Conservation (phyloP, 768 basidiomycete genomes). For the Boletus insuetus region DNA sequence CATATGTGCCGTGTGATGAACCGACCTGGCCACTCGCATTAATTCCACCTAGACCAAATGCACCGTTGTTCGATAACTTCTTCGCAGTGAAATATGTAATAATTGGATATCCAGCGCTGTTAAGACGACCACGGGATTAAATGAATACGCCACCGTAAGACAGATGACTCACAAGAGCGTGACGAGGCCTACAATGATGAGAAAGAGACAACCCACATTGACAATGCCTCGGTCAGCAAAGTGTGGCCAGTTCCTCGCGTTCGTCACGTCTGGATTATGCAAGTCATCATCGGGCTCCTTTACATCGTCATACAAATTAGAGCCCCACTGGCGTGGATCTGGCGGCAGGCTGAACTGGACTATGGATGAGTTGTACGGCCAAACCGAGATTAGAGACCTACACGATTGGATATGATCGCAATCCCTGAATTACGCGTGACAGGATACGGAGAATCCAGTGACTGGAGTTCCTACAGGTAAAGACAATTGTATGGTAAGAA, state of each 20-base stretch:
- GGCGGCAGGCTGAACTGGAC: constrained; percentile 59
- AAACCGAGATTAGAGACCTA: constrained; percentile 14
- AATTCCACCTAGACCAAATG: constrained; percentile 66
- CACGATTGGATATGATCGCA: constrained; percentile 43
- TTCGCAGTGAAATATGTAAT: constrained; percentile 36
- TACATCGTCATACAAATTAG: constrained; percentile 50
- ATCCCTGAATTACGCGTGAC: constrained; percentile 36
- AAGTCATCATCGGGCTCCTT: constrained; percentile 70
- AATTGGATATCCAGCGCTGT: constrained; percentile 45
- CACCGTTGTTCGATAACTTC: constrained; percentile 36
- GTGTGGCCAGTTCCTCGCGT: constrained; percentile 35
- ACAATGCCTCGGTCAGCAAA: constrained; percentile 61
- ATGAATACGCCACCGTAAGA: neutral
- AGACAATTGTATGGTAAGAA: neutral
- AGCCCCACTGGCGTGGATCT: constrained; percentile 68
- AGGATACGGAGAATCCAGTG: constrained; percentile 40
- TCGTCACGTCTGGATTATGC: constrained; percentile 56
- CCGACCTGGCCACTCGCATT: constrained; percentile 71
- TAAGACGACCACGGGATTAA: neutral
- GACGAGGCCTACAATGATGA: constrained; percentile 48
- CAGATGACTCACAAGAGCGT: constrained; percentile 56
- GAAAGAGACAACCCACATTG: constrained; percentile 68
- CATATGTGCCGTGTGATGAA: neutral
- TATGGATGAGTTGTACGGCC: neutral
- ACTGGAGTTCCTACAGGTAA: constrained; percentile 11